Percentiles rank a stretch among this genome's conserved stretches.
Evolutionary conservation across 176 grass and related monocot species (phyloP).

Genomic region (Eragrostis curvula): DNA sequence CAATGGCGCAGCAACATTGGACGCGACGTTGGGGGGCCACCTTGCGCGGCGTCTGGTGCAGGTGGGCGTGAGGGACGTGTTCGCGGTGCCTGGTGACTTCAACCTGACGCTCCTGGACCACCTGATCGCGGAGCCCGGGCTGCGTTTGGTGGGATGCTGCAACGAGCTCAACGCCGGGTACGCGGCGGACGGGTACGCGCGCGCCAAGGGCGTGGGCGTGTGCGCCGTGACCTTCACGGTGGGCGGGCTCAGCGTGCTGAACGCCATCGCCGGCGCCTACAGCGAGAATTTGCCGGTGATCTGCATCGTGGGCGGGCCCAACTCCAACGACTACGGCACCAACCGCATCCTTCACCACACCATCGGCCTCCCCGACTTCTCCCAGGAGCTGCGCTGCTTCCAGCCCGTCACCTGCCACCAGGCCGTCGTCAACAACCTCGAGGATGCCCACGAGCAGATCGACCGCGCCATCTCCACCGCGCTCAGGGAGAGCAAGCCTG

Average conservation of each 20-base stretch:
- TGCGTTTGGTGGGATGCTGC: constrained; percentile 60
- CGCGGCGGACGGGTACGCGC: constrained; percentile 71
- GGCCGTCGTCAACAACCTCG: constrained; percentile 72
- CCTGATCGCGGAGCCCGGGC: constrained; percentile 59
- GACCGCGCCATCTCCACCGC: constrained; percentile 80
- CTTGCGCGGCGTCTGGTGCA: constrained; percentile 58
- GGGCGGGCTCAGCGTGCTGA: constrained; percentile 71
- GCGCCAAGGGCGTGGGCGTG: constrained; percentile 52
- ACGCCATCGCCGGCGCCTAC: constrained; percentile 73
- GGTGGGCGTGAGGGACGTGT: constrained; percentile 67
- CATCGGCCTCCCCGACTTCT: constrained; percentile 77
- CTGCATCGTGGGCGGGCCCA: constrained; percentile 70
- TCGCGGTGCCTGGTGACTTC: constrained; percentile 75
- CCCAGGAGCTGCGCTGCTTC: constrained; percentile 83
- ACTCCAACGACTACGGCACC: constrained; percentile 80
- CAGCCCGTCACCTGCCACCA: constrained; percentile 75
- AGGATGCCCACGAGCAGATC: constrained; percentile 71
- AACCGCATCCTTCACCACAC: constrained; percentile 77
- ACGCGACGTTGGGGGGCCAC: constrained; percentile 58
- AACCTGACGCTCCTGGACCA: constrained; percentile 84
- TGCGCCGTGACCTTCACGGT: constrained; percentile 84
- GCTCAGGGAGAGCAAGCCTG: constrained; percentile 82
- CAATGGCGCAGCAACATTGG: not conserved
- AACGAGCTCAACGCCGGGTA: constrained; percentile 85
- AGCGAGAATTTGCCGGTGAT: constrained; percentile 71